A percentile compares a stretch with the other conserved stretches of the same genome.
Evolutionary conservation across 192 early-diverging fungal genomes (phyloP).

Genomic region (Coemansia sp.): DNA sequence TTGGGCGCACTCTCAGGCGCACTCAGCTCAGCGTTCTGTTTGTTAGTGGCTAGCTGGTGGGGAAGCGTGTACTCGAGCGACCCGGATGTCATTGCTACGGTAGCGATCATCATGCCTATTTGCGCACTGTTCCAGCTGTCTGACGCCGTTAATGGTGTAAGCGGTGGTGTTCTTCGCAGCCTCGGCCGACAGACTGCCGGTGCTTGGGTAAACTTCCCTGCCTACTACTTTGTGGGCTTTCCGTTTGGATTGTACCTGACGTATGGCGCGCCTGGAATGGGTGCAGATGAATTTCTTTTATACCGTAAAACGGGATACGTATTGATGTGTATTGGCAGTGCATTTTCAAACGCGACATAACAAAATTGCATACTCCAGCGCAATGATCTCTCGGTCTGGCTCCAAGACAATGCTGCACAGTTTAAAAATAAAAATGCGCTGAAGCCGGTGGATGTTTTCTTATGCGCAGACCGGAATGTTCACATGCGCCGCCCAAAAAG

Average conservation of each 20-base stretch:
- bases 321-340: too few species aligned
- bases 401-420: too few species aligned
- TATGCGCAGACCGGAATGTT: too few species aligned
- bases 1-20: slow-evolving; percentile 18
- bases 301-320: too few species aligned
- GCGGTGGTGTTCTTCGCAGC: slow-evolving; percentile 59
- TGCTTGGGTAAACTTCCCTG: slow-evolving; percentile 55
- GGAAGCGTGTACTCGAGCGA: slow-evolving; percentile 67
- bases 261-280: slow-evolving; percentile 36
- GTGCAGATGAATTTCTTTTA: slow-evolving; percentile 3
- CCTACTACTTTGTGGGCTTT: slow-evolving; percentile 58
- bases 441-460: too few species aligned
- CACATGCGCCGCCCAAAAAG: too few species aligned
- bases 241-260: slow-evolving; percentile 60
- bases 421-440: too few species aligned
- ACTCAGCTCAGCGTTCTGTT: slow-evolving; percentile 13
- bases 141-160: slow-evolving; percentile 64
- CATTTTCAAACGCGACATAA: too few species aligned
- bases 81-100: slow-evolving; percentile 63
- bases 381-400: too few species aligned
- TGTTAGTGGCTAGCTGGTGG: slow-evolving; percentile 42
- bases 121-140: slow-evolving; percentile 67
- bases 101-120: slow-evolving; percentile 73
- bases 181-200: slow-evolving; percentile 57
- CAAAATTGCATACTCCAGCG: too few species aligned